Conservation (phyloP, 768 basidiomycete genomes). For the Heimioporus sp. region DNA sequence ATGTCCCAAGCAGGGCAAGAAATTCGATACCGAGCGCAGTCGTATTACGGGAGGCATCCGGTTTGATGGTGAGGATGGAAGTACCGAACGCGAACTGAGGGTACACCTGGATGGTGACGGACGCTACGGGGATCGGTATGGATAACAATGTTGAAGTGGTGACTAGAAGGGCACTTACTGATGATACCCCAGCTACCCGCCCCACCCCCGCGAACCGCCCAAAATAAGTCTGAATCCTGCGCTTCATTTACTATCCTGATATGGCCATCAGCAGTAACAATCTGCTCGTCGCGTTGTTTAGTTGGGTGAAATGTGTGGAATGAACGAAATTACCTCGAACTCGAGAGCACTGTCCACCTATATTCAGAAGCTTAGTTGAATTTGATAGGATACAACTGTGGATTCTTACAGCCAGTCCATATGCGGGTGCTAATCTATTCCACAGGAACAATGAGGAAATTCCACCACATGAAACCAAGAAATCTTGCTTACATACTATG, state of each 20-base stretch:
- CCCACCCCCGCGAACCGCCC: too few relatives aligned
- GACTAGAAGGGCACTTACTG: too few relatives aligned
- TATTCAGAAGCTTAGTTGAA: too few relatives aligned
- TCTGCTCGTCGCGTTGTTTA: slow-evolving; percentile 1
- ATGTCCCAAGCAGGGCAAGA: slow-evolving; percentile 16
- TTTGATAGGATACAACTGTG: too few relatives aligned
- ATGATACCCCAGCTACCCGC: too few relatives aligned
- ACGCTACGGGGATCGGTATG: too few relatives aligned
- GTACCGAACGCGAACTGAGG: too few relatives aligned
- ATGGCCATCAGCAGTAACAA: slow-evolving; percentile 42
- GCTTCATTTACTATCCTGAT: slow-evolving; percentile 38
- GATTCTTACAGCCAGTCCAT: slow-evolving; percentile 40
- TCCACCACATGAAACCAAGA: neutral
- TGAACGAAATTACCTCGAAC: slow-evolving; percentile 25
- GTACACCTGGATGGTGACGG: too few relatives aligned
- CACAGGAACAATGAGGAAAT: neutral
- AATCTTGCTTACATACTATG: slow-evolving; percentile 30
- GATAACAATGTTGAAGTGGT: too few relatives aligned
- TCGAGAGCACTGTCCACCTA: slow-evolving; percentile 50
- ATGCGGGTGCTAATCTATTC: slow-evolving; percentile 34
- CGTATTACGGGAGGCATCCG: too few relatives aligned
- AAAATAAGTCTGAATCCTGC: slow-evolving; percentile 42
- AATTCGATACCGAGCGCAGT: slow-evolving; percentile 14
- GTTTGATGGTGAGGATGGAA: too few relatives aligned
- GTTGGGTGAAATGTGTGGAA: neutral